A percentile compares a stretch with the other conserved stretches of the same genome.
Conservation (phyloP, 139 green algal species). For the Pseudopediastrum boryanum region DNA sequence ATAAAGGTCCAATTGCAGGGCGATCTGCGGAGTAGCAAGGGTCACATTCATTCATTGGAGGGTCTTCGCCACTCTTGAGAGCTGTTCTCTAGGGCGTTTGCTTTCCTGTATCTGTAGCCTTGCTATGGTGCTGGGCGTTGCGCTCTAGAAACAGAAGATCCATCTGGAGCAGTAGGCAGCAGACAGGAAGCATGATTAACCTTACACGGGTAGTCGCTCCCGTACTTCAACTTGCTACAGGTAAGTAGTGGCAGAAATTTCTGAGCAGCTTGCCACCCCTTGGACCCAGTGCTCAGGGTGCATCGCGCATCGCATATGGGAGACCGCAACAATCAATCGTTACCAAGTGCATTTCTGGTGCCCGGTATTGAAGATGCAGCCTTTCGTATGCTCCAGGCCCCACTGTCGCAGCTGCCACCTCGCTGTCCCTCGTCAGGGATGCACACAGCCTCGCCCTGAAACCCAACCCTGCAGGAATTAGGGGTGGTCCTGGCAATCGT, state of each 20-base stretch:
- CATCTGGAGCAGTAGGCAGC: slow-evolving; percentile 1
- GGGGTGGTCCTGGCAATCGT: slow-evolving; percentile 61
- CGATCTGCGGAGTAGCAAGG: neutral
- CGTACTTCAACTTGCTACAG: neutral
- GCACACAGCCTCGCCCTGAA: slow-evolving; percentile 11
- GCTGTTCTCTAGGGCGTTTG: neutral
- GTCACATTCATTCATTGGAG: neutral
- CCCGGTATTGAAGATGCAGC: too few relatives aligned
- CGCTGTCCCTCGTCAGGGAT: too few relatives aligned
- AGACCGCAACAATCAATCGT: too few relatives aligned
- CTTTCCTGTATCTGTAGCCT: too few relatives aligned
- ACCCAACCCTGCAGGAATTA: neutral
- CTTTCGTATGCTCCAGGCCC: too few relatives aligned
- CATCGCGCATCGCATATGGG: too few relatives aligned
- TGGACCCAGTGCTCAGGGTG: too few relatives aligned
- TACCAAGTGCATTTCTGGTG: too few relatives aligned
- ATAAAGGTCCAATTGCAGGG: too few relatives aligned
- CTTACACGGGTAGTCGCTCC: neutral
- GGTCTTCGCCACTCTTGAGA: neutral
- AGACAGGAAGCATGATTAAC: neutral
- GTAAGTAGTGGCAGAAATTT: neutral
- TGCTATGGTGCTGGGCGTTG: neutral
- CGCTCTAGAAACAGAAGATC: neutral
- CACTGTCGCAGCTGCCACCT: too few relatives aligned
- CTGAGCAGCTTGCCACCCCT: too few relatives aligned